Evolutionary conservation across 106 monocot species (phyloP).

Genomic region (Gastrodia elata): DNA sequence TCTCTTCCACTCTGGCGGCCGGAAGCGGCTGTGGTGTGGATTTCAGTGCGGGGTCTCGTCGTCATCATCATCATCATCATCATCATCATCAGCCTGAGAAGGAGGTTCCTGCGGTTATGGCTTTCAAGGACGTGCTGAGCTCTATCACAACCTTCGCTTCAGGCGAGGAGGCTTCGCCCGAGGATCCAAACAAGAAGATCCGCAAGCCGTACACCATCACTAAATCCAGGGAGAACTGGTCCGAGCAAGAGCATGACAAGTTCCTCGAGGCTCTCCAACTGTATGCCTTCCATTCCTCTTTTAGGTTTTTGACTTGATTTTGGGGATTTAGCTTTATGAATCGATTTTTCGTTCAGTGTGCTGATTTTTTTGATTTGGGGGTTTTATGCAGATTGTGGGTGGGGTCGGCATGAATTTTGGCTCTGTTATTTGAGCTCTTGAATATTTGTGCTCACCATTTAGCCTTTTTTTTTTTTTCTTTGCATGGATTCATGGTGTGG

Average conservation of each 20-base stretch:
- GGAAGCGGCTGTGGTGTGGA: neutral
- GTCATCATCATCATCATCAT: neutral
- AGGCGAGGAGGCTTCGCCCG: neutral
- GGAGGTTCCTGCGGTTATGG: neutral
- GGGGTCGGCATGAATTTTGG: neutral
- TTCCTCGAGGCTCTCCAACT: constrained; percentile 58
- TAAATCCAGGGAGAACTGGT: constrained; percentile 65
- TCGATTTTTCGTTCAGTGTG: neutral
- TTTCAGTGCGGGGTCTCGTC: neutral
- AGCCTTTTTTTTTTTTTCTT: no score
- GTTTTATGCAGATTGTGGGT: neutral
- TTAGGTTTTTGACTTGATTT: neutral
- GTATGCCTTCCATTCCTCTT: constrained; percentile 10
- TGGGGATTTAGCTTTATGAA: neutral
- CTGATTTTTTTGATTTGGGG: neutral
- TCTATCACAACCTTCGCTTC: constrained; percentile 11
- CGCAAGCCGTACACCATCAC: constrained; percentile 47
- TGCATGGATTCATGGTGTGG: no score
- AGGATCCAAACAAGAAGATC: constrained; percentile 46
- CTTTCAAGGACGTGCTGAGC: neutral
- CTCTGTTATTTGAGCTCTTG: neutral
- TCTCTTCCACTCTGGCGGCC: neutral
- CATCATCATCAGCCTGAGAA: neutral
- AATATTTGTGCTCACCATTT: neutral
- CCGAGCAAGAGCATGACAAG: constrained; percentile 60